Evolutionary conservation across 371 early-diverging fungal species (phyloP), one percentile per base, ranked within the genome.

Genomic region (Mucor lusitanicus): DNA sequence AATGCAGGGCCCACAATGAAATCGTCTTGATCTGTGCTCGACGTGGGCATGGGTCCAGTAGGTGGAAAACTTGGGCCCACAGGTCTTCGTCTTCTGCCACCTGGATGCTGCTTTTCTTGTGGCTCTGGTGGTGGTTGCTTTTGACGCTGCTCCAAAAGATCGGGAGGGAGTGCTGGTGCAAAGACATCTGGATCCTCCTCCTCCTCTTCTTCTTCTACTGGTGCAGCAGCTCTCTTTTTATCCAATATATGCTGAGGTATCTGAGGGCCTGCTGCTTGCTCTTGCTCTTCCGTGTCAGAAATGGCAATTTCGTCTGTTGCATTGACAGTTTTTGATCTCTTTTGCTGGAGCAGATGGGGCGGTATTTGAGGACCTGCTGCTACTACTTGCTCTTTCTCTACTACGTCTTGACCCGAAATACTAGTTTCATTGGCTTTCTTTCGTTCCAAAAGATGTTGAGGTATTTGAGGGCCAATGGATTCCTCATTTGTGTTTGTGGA

Each of bases 111-210:
- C 8, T 35, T 17, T 7, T 42, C n/a, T 59, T 59, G 11, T 28
- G 55, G 46, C 25, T 65, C 73, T 59, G 28, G 61, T 17, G 13
- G 42, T 42, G 42, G 63, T 66, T 37, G 58, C 27, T 70, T 56
- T 46, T 59, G 64, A 28, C 81, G 79, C 56, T 79, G 80, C 39
- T 79, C 74, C 4, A 85, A 33, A 11, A 87, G 68, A 65, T 87
- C 87, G 63, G 87, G 87, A 8, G 87, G 87, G 3, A 87, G 68
- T 11, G 70, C 86, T n/a, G 87, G 87, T 6, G 82, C 77, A 78
- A 74, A 87, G 5, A 79, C 85, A 28, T 81, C 81, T 15, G 75
- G 56, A 63, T 78, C 63, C 7, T 59, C 76, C 17, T 69, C 64
- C 25, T 50, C 69, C 15, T 37, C 63, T 19, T 59, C 57, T 21